Conservation (phyloP, 2,329 filamentous ascomycete species). For the Neonectria punicea region DNA sequence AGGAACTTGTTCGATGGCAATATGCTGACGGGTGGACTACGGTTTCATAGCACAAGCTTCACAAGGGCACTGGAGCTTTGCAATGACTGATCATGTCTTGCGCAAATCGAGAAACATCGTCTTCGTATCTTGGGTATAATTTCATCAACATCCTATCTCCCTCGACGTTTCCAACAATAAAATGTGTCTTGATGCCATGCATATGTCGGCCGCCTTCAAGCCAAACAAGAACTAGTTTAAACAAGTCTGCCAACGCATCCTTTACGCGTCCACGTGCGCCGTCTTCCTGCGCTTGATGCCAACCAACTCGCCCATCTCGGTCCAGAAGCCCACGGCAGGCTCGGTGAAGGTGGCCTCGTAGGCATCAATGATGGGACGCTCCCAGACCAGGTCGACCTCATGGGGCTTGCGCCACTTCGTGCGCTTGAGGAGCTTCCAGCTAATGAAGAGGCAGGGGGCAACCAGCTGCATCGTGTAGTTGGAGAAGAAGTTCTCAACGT, state of each 20-base stretch:
- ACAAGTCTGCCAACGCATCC: background rate
- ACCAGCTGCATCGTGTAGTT: slow-evolving; percentile 69
- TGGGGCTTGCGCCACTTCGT: slow-evolving; percentile 64
- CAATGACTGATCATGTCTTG: background rate
- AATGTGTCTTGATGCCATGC: background rate
- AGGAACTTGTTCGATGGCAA: background rate
- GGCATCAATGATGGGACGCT: slow-evolving; percentile 67
- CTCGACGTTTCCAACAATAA: slow-evolving; percentile 20
- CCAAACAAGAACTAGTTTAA: slow-evolving; percentile 5
- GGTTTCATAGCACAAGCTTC: background rate
- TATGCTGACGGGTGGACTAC: background rate
- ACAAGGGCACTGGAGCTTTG: slow-evolving; percentile 11
- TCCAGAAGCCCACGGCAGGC: slow-evolving; percentile 65
- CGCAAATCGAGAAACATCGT: slow-evolving; percentile 24
- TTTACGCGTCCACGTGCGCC: slow-evolving; percentile 14
- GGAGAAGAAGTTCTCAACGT: slow-evolving; percentile 57
- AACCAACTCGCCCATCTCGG: slow-evolving; percentile 54
- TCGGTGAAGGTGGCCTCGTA: slow-evolving; percentile 64
- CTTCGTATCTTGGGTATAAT: slow-evolving; percentile 41
- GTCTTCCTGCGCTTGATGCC: slow-evolving; percentile 29
- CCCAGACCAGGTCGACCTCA: slow-evolving; percentile 70
- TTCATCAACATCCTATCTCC: slow-evolving; percentile 25
- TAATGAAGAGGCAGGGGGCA: slow-evolving; percentile 62
- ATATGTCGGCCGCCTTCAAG: background rate
- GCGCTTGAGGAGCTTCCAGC: slow-evolving; percentile 72